These are phyloP conservation scores for Dactylellina haptotyla DNA, from an alignment of 2,329 filamentous ascomycete genomes.

Conservation along the genomic window DNA sequence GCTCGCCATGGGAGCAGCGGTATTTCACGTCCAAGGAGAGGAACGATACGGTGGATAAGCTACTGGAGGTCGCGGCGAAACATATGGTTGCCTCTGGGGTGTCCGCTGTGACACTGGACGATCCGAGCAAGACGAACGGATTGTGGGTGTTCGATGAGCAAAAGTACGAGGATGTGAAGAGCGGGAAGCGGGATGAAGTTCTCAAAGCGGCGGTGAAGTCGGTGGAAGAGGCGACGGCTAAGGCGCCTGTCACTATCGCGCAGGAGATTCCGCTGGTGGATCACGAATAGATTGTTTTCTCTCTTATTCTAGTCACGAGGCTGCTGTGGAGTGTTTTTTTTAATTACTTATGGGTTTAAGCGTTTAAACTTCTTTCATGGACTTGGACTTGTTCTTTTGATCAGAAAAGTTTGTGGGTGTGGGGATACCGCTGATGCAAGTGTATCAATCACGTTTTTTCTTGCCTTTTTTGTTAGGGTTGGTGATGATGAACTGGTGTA, in stretches of 20 bases:
- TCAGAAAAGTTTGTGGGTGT: no score
- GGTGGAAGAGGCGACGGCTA: slow-evolving; percentile 35
- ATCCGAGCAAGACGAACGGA: slow-evolving; percentile 74
- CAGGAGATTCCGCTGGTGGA: slow-evolving; percentile 35
- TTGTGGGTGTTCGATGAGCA: slow-evolving; percentile 74
- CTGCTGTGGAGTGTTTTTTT: not conserved
- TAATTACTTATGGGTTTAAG: not conserved
- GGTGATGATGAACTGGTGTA: no score
- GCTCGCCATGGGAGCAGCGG: slow-evolving; percentile 79
- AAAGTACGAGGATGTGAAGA: slow-evolving; percentile 54
- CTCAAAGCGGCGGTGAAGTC: slow-evolving; percentile 30
- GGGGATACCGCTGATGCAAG: no score
- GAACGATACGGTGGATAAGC: slow-evolving; percentile 62
- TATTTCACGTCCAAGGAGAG: slow-evolving; percentile 76
- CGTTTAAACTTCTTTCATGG: not conserved
- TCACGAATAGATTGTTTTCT: not conserved
- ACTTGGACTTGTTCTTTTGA: no score
- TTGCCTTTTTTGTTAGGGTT: no score
- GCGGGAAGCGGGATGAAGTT: slow-evolving; percentile 23
- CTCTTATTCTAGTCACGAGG: not conserved
- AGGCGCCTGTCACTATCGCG: slow-evolving; percentile 14
- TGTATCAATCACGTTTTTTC: no score
- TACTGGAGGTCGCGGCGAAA: slow-evolving; percentile 62
- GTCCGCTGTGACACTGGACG: slow-evolving; percentile 62
- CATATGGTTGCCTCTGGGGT: slow-evolving; percentile 59